Evolutionary conservation across 495 filamentous ascomycete genomes (phyloP).

Genomic region (Aspergillus biplanus): DNA sequence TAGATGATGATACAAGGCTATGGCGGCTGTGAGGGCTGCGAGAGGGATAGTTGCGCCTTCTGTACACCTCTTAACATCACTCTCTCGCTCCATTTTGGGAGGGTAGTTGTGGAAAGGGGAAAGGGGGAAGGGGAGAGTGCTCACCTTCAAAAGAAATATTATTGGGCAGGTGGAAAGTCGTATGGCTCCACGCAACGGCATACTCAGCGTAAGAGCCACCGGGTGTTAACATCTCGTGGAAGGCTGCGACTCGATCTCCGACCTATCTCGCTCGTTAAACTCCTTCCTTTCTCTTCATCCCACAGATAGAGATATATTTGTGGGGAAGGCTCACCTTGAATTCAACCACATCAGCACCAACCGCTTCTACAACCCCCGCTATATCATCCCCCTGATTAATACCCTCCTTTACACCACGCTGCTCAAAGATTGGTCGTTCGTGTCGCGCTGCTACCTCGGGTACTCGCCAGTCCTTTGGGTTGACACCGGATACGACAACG

Average conservation of each 20-base stretch:
- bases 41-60: conserved; percentile 72
- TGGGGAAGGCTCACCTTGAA: no score
- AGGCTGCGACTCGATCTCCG: conserved; percentile 73
- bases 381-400: no score
- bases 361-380: no score
- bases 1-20: conserved; percentile 62
- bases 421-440: conserved; percentile 15
- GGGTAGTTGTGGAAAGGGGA: not conserved
- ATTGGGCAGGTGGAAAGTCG: conserved; percentile 70
- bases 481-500: conserved; percentile 69
- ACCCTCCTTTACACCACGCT: no score
- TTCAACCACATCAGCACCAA: no score
- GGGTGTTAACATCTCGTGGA: conserved; percentile 62
- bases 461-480: conserved; percentile 79
- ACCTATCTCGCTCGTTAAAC: conserved; percentile 20
- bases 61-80: not conserved
- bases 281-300: no score
- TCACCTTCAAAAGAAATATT: conserved; percentile 63
- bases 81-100: no score
- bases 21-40: conserved; percentile 69
- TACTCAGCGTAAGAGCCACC: conserved; percentile 73
- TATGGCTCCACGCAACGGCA: conserved; percentile 63
- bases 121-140: conserved; percentile 4
- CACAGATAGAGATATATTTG: no score
- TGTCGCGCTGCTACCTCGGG: conserved; percentile 28